Conservation (phyloP, 495 filamentous ascomycete species). For the Daldinia loculata region DNA sequence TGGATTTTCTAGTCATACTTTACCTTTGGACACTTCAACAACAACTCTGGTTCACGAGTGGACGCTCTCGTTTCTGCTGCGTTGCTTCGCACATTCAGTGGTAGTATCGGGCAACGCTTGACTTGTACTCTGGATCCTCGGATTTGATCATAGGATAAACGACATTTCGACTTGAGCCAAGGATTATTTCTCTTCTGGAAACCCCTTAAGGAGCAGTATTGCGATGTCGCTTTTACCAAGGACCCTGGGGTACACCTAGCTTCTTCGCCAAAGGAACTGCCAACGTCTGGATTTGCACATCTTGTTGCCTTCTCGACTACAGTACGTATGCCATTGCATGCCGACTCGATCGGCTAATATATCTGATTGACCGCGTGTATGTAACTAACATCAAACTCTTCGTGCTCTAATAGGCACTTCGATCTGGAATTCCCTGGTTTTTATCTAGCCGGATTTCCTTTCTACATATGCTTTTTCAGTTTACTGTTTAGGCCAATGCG, state of each 20-base stretch:
- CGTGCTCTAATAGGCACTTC: conserved; percentile 30
- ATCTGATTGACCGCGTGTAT: conserved; percentile 23
- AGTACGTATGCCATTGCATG: conserved; percentile 38
- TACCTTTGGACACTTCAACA: conserved; percentile 8
- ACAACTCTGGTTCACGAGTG: conserved; percentile 24
- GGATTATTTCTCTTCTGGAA: background rate
- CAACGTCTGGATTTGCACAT: conserved; percentile 6
- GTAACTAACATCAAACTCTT: conserved; percentile 31
- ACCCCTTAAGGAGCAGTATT: conserved; percentile 8
- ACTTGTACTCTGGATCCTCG: conserved; percentile 22
- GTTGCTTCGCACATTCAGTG: conserved; percentile 40
- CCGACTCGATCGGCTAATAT: conserved; percentile 20
- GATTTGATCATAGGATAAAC: conserved; percentile 23
- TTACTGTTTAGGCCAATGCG: conserved; percentile 13
- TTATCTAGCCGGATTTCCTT: conserved; percentile 34
- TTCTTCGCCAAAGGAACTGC: conserved; percentile 8
- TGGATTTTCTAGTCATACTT: conserved; percentile 38
- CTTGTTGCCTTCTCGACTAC: conserved; percentile 23
- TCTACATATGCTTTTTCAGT: background rate
- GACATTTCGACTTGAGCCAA: conserved; percentile 26
- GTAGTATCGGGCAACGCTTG: conserved; percentile 31
- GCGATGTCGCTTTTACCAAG: conserved; percentile 5
- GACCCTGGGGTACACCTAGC: conserved; percentile 14
- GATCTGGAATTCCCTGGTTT: conserved; percentile 29
- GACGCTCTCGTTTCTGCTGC: conserved; percentile 40